Evolutionary conservation across 2,329 filamentous ascomycete genomes (phyloP), one percentile per base, ranked within the genome.

Genomic region (Xylaria sp.): DNA sequence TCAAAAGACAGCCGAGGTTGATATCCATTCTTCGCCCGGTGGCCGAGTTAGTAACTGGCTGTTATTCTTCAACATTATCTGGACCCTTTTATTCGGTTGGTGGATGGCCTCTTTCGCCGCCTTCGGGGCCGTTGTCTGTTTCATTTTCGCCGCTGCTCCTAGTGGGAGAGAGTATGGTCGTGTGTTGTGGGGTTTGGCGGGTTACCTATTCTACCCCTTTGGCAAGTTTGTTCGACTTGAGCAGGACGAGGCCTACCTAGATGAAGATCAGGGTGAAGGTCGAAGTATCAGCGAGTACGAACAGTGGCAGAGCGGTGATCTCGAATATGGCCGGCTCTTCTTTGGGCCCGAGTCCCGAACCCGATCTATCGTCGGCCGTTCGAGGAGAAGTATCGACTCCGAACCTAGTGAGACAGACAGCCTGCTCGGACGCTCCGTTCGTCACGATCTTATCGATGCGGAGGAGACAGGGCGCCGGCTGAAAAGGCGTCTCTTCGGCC

Each of bases 271-370:
- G 76, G 94, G 95, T 46, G 96, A 99, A 81, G 96, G 96, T 23
- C 90, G 96, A 76, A 98, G 94, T 82, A 97, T 99, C 76, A 97
- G 93, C 75, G 96, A 99, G 82, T 99, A 99, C 78, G 96, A 99
- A 80, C 94, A 97, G 81, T 99, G 96, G 96, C 96, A 99, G 82
- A 97, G 90, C 77, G 96, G 96, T 59, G 96, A 99, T 76, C 87
- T 99, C 39, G 96, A 99, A 80, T 94, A 98, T 78, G 96, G 96
- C 3, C 89, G 95, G 39, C 87, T 99, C 2, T 98, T 99, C 83
- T 99, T 99, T 78, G 97, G 96, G 0, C 96, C 96, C 3, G 89
- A 89, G 59, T 72, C 71, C 62, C 83, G 88, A 68, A 90, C 86
- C 73, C 89, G 92, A 61, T 97, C 94, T 7, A 89, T 98, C 60